Evolutionary conservation across 1,284 basidiomycete species (phyloP).

Genomic region (Heterobasidion parviporum): DNA sequence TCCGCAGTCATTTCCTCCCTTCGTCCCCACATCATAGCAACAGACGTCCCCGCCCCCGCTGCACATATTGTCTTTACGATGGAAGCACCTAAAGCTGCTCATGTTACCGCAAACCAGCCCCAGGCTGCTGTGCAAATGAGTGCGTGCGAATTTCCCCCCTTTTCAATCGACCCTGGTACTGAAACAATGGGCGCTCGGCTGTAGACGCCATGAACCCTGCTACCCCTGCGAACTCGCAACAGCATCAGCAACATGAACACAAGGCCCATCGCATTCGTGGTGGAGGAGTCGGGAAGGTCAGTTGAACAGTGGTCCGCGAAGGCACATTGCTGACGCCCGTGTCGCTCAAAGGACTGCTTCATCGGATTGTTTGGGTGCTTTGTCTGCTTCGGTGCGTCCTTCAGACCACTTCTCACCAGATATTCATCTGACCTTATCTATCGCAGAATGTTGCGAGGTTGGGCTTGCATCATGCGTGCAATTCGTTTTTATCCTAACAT

Average conservation of each 20-base stretch:
- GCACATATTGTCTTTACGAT: conserved; percentile 11
- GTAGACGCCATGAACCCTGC: conserved; percentile 33
- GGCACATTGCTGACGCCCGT: neutral
- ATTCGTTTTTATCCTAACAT: neutral
- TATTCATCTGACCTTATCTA: neutral
- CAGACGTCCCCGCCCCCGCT: neutral
- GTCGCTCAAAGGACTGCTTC: conserved; percentile 44
- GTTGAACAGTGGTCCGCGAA: conserved; percentile 5
- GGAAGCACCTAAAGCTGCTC: conserved; percentile 27
- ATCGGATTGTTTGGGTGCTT: conserved; percentile 51
- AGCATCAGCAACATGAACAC: conserved; percentile 26
- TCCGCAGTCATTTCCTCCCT: neutral
- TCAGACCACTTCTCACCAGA: neutral
- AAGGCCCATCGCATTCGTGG: conserved; percentile 49
- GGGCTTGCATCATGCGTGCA: conserved; percentile 4
- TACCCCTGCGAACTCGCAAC: conserved; percentile 19
- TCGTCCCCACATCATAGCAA: neutral
- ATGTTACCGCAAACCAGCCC: conserved; percentile 39
- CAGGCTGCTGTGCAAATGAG: conserved; percentile 43
- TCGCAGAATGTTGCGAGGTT: conserved; percentile 30
- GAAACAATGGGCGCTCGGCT: neutral
- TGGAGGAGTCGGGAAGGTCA: conserved; percentile 52
- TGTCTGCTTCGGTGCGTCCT: conserved; percentile 50
- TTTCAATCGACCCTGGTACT: neutral
- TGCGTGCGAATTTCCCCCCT: conserved; percentile 20